Evolutionary conservation across 2,329 filamentous ascomycete genomes (phyloP), one percentile per base, ranked within the genome.

Genomic region (Aspergillus alliaceus): DNA sequence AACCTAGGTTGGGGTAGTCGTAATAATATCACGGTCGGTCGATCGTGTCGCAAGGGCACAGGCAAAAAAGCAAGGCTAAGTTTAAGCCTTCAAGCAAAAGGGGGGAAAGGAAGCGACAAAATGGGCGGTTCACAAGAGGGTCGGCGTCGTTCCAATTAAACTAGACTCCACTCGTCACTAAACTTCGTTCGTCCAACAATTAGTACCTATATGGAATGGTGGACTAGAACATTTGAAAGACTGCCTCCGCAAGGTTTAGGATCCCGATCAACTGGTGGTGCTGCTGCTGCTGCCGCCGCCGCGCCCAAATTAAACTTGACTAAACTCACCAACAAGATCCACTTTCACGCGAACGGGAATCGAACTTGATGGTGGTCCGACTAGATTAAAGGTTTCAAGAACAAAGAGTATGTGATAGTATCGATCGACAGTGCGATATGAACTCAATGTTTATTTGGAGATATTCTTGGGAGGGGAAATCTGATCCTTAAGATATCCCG

Each of bases 71-170:
- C 51, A 53, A 53, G 42, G 46, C 52, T 48, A 50, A 48, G 40
- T 53, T 51, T 42, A 53, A 47, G 34, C 37, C 31, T 32, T 53
- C 7, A 22, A 50, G 32, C 20, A 56, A 51, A 51, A 27, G 46
- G 47, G 47, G 48, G 56, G 25, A 32, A 50, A 25, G 52, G 25
- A 32, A 47, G 22, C 12, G 11, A 44, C 39, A 44, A 14, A 44
- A 34, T 47, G 56, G 53, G 42, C 40, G 56, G 39, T 58, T 58
- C 48, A 37, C 56, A 20, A 58, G 49, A 58, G 56, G 35, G 46
- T 40, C 56, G 47, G 56, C 48, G 53, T 51, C 53, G 51, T 56
- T 34, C 42, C 53, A 58, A 56, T 52, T 49, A 55, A 56, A 56
- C 52, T 25, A 47, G 51, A 46, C 52, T 58, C 56, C 56, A 58